Evolutionary conservation across 371 early-diverging fungal genomes (phyloP).

Genomic region (Mortierella sp.): DNA sequence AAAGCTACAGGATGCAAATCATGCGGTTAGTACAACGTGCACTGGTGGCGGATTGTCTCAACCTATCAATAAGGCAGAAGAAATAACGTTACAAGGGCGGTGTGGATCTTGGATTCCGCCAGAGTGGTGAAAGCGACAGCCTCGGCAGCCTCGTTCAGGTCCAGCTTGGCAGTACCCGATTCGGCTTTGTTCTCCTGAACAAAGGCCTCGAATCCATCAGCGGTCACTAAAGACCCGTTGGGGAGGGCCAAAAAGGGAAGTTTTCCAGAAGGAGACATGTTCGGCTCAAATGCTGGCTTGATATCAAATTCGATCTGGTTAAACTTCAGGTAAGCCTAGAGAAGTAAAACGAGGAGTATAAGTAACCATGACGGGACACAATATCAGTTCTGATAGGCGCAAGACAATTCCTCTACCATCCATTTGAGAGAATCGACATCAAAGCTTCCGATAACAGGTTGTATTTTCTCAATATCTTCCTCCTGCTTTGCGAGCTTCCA

Average conservation of each 20-base stretch:
- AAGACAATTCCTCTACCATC: constrained; percentile 29
- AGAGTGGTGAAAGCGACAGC: constrained; percentile 40
- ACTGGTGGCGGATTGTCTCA: too few species aligned
- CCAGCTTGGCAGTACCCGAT: constrained; percentile 8
- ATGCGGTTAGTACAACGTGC: too few species aligned
- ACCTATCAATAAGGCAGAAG: not conserved
- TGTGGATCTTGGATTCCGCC: constrained; percentile 48
- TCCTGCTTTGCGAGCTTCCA: constrained; percentile 23
- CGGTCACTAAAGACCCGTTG: constrained; percentile 33
- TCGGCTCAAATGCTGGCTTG: constrained; percentile 44
- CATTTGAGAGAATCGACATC: constrained; percentile 54
- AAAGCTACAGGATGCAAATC: constrained; percentile 24
- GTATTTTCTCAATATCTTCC: not conserved
- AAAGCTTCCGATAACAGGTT: constrained; percentile 36
- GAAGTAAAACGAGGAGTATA: not conserved
- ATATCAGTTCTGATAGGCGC: not conserved
- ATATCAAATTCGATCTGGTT: constrained; percentile 45
- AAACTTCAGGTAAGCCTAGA: constrained; percentile 48
- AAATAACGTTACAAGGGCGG: constrained; percentile 41
- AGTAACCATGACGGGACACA: too few species aligned
- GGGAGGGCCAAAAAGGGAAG: constrained; percentile 50
- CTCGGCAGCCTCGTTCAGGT: constrained; percentile 41
- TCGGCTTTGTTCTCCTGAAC: constrained; percentile 34
- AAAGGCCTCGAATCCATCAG: constrained; percentile 39
- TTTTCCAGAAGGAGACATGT: constrained; percentile 51